Evolutionary conservation across 352 stramenopile genomes (phyloP).

Genomic region (Pythium aphanidermatum): DNA sequence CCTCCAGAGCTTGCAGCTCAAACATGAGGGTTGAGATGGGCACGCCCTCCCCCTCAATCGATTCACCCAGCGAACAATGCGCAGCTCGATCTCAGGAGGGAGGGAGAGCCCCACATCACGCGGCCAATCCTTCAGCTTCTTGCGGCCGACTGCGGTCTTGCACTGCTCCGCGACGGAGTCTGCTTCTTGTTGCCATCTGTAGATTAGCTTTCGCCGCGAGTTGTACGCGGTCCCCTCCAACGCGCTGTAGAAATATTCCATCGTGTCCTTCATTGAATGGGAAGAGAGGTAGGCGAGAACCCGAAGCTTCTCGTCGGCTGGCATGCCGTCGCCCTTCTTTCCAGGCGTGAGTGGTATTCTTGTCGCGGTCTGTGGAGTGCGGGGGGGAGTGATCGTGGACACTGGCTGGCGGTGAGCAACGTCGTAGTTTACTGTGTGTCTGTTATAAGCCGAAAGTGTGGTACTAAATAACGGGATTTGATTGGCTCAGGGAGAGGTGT

Average conservation of each 20-base stretch:
- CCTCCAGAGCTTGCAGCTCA: slow-evolving; percentile 9
- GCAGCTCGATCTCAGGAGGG: slow-evolving; percentile 7
- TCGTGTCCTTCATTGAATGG: slow-evolving; percentile 1
- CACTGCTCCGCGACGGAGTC: background rate
- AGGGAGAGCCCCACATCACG: slow-evolving; percentile 9
- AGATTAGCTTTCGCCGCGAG: background rate
- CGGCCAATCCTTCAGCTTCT: background rate
- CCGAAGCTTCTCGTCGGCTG: too few species aligned
- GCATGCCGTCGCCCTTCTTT: background rate
- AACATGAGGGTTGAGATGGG: slow-evolving; percentile 24
- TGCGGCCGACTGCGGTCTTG: background rate
- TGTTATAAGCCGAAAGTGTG: background rate
- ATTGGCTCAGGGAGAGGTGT: background rate
- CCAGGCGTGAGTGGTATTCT: background rate
- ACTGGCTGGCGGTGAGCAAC: background rate
- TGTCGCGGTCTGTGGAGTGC: too few species aligned
- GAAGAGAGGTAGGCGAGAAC: too few species aligned
- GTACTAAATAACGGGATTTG: background rate
- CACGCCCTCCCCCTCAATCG: slow-evolving; percentile 15
- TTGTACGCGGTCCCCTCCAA: background rate
- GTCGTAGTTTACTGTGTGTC: background rate
- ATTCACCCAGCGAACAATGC: slow-evolving; percentile 22
- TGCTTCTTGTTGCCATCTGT: background rate
- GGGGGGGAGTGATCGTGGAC: too few species aligned
- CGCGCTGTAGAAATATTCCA: background rate